A percentile compares a stretch with the other conserved stretches of the same genome.
These are phyloP conservation scores for Nadsonia starkeyi-henricii DNA, from an alignment of 1,139 yeast species.

Conservation along the genomic window DNA sequence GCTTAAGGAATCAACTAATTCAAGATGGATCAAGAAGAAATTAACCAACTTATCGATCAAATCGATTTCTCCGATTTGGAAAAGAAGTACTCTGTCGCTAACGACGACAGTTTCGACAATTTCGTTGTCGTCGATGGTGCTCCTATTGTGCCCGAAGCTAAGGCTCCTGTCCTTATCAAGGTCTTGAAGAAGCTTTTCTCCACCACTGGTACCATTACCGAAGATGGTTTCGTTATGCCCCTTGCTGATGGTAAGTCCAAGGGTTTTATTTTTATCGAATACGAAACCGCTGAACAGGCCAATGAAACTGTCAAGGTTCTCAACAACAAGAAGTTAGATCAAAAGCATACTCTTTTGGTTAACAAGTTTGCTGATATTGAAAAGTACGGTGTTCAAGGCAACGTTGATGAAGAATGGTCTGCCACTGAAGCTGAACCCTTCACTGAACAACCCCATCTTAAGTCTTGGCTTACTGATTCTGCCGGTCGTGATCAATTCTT, in stretches of 20 bases:
- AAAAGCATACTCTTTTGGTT: conserved; percentile 77
- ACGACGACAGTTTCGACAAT: conserved; percentile 53
- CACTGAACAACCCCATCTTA: conserved; percentile 65
- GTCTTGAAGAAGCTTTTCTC: conserved; percentile 73
- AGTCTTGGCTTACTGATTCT: conserved; percentile 83
- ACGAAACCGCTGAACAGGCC: conserved; percentile 53
- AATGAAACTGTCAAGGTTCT: conserved; percentile 65
- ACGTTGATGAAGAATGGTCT: conserved; percentile 39
- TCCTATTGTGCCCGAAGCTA: conserved; percentile 85
- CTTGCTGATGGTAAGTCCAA: conserved; percentile 64
- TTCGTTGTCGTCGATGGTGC: conserved; percentile 90
- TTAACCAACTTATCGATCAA: conserved; percentile 27
- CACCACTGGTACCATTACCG: conserved; percentile 56
- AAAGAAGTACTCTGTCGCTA: conserved; percentile 50
- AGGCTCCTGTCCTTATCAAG: conserved; percentile 70
- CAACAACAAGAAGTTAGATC: conserved; percentile 85
- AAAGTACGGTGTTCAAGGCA: conserved; percentile 57
- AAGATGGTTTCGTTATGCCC: conserved; percentile 67
- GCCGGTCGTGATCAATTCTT: conserved; percentile 85
- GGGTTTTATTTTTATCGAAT: conserved; percentile 83
- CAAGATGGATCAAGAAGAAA: conserved; percentile 7
- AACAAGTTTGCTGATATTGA: conserved; percentile 79
- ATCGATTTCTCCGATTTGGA: conserved; percentile 85
- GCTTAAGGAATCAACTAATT: neutral
- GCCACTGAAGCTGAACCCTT: conserved; percentile 64